Evolutionary conservation across 2,329 filamentous ascomycete genomes (phyloP), one percentile per base, ranked within the genome.

Genomic region (Akanthomyces uredinophilus): DNA sequence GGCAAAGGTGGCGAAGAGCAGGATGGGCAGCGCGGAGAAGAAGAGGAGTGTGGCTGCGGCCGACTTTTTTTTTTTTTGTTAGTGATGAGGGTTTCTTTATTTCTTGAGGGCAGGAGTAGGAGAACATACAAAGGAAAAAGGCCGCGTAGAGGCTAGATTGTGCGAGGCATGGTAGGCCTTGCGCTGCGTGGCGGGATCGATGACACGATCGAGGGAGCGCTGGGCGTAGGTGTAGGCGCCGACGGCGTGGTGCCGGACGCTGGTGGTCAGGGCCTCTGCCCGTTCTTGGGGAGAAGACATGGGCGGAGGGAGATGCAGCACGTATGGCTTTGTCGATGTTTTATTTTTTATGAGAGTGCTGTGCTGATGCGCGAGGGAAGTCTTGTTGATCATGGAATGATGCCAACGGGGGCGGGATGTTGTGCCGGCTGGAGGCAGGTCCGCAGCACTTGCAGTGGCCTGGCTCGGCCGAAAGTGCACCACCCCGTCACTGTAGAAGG

Each of bases 1-100:
- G 61, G 82, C 79, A 78, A 93, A 92, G 67, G 83, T 77, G 61
- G 82, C 65, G 77, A 95, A 94, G 65, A 92, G 75, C 46, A 87
- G 73, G 63, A 93, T 68, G 1, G 91, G 91, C 16, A 90, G 73
- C 62, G 86, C 81, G 16, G 86, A 86, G 65, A 92, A 80, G 63
- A 86, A 72, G 63, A 87, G 68, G 71, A 93, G 90, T 35, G 82
- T 78, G 51, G 83, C 74, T 62, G 92, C 71, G 72, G 95, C 91
- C 63, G 86, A 84, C 89, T 91, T 8, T 29, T 41, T 44, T 2
- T 43, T n/a, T 27, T 16, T 5, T 16, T 10, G 22, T 65, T 2
- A 11, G 44, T 16, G 7, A n/a, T 35, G 18, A 50, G 7, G 20
- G 24, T 6, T 29, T 29, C 6, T 29, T 29, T 29, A 5, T 29